Percentiles rank a stretch among this genome's conserved stretches.
Conservation (phyloP, 352 stramenopile species). For the Blastocystis sp. region DNA sequence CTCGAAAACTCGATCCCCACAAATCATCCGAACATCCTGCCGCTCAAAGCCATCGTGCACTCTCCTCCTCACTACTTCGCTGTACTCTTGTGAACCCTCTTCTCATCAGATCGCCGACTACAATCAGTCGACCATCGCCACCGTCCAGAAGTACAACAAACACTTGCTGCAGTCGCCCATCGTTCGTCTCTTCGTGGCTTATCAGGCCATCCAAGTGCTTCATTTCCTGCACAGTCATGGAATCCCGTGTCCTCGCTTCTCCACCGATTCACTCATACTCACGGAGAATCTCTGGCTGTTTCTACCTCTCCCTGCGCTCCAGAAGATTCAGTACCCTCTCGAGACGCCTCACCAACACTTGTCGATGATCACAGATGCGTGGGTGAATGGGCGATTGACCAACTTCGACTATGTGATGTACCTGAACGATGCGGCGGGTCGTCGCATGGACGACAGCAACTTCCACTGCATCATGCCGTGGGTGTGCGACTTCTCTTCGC, state of each 20-base stretch:
- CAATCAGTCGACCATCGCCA: constrained; percentile 70
- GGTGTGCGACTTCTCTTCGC: constrained; percentile 81
- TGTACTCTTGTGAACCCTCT: not conserved
- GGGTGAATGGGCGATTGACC: constrained; percentile 75
- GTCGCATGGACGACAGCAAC: constrained; percentile 72
- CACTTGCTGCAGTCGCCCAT: constrained; percentile 67
- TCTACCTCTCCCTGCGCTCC: constrained; percentile 1
- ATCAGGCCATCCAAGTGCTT: constrained; percentile 62
- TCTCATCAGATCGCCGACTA: constrained; percentile 70
- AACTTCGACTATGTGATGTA: constrained; percentile 88
- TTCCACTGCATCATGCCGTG: constrained; percentile 89
- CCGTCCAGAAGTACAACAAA: constrained; percentile 74
- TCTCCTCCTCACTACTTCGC: not conserved
- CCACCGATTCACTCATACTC: constrained; percentile 34
- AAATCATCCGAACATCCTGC: constrained; percentile 14
- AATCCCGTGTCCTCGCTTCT: not conserved
- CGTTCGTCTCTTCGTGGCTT: constrained; percentile 2
- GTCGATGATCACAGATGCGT: constrained; percentile 72
- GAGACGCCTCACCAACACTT: constrained; percentile 20
- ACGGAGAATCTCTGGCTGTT: constrained; percentile 62
- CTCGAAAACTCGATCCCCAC: not conserved
- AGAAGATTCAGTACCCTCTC: not conserved
- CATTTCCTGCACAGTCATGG: constrained; percentile 61
- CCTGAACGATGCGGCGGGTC: constrained; percentile 80
- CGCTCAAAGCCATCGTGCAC: not conserved